Conservation (phyloP, 2,329 filamentous ascomycete genomes). For the Penicillium concentricum region DNA sequence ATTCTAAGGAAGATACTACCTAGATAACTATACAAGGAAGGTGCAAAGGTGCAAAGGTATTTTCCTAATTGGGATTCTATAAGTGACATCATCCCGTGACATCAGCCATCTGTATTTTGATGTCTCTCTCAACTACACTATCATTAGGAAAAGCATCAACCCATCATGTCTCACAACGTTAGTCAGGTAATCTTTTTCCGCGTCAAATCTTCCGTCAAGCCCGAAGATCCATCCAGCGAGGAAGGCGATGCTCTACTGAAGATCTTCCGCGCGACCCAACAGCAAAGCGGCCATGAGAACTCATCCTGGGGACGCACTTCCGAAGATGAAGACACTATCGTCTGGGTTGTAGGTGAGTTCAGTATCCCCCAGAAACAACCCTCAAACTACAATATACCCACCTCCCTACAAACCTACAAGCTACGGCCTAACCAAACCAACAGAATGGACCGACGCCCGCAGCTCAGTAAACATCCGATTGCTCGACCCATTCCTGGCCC, state of each 20-base stretch:
- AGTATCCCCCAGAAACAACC: too few relatives aligned
- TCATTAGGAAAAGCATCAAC: not conserved
- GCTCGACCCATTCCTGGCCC: conserved; percentile 27
- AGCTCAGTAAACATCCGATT: conserved; percentile 18
- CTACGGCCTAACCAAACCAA: not conserved
- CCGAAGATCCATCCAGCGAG: conserved; percentile 36
- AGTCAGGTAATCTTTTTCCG: conserved; percentile 41
- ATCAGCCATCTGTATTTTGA: conserved; percentile 1
- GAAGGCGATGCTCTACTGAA: conserved; percentile 32
- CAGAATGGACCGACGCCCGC: conserved; percentile 37
- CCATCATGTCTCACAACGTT: conserved; percentile 26
- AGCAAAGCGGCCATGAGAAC: conserved; percentile 34
- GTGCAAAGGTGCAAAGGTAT: not conserved
- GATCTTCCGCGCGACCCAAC: conserved; percentile 29
- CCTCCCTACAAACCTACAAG: not conserved
- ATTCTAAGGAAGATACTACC: not conserved
- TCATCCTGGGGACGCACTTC: conserved; percentile 40
- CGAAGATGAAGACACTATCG: conserved; percentile 37
- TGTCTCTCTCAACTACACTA: not conserved
- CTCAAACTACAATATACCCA: not conserved
- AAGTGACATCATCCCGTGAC: conserved; percentile 3
- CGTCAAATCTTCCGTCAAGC: conserved; percentile 37
- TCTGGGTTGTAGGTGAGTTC: conserved; percentile 40
- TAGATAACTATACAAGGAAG: not conserved
- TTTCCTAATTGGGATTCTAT: not conserved